A percentile compares a stretch with the other conserved stretches of the same genome.
These are phyloP conservation scores for Zygotorulaspora chibaensis DNA, from an alignment of 805 yeast genomes.

Conservation along the genomic window DNA sequence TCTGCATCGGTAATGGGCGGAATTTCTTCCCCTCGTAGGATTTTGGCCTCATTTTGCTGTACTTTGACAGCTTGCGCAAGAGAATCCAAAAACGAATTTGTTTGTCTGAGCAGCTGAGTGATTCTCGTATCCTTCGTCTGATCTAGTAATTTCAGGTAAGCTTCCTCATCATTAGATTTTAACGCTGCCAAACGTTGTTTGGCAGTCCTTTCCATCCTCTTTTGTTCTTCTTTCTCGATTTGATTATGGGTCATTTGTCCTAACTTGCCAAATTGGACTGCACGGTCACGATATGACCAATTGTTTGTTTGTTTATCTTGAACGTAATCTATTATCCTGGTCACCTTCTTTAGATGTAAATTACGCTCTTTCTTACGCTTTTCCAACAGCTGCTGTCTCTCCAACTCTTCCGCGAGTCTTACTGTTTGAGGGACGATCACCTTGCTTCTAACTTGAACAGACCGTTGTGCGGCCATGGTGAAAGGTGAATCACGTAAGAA, in stretches of 20 bases:
- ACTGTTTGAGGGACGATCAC: slow-evolving; percentile 71
- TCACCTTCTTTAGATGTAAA: slow-evolving; percentile 47
- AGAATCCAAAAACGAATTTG: slow-evolving; percentile 71
- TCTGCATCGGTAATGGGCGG: slow-evolving; percentile 45
- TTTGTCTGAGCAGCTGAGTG: slow-evolving; percentile 75
- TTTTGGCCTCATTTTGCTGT: slow-evolving; percentile 52
- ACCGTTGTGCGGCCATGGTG: slow-evolving; percentile 63
- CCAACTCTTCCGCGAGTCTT: slow-evolving; percentile 67
- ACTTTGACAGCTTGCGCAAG: slow-evolving; percentile 74
- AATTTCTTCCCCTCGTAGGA: slow-evolving; percentile 34
- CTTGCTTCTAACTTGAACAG: slow-evolving; percentile 63
- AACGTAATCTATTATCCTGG: slow-evolving; percentile 34
- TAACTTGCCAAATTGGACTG: slow-evolving; percentile 30
- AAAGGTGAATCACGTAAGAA: slow-evolving; percentile 49
- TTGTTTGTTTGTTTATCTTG: slow-evolving; percentile 27
- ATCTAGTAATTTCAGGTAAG: slow-evolving; percentile 75
- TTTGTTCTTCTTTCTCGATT: slow-evolving; percentile 70
- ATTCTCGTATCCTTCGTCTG: slow-evolving; percentile 86
- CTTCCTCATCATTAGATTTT: slow-evolving; percentile 85
- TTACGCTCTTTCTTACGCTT: slow-evolving; percentile 48
- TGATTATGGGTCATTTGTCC: slow-evolving; percentile 27
- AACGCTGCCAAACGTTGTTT: slow-evolving; percentile 83
- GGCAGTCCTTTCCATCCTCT: slow-evolving; percentile 73
- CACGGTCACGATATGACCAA: slow-evolving; percentile 27
- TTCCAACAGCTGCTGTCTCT: slow-evolving; percentile 65